These are phyloP conservation scores for Podospora australis DNA, from an alignment of 495 filamentous ascomycete genomes.

Conservation along the genomic window DNA sequence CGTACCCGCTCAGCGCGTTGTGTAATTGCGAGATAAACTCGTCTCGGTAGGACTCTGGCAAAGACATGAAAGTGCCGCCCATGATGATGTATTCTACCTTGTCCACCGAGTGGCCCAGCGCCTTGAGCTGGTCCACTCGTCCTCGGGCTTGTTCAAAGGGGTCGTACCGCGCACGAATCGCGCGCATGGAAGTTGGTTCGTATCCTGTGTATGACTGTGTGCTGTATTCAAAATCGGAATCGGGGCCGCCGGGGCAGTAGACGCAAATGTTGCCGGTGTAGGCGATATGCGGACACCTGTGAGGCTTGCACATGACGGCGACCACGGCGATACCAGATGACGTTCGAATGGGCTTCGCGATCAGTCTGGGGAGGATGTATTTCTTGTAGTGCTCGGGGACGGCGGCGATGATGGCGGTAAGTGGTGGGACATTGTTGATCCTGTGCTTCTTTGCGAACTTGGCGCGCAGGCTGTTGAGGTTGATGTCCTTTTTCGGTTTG, in stretches of 20 bases:
- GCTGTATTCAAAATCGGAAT: slow-evolving; percentile 97
- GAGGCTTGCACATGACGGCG: slow-evolving; percentile 98
- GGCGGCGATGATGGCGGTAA: slow-evolving; percentile 95
- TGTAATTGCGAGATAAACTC: slow-evolving; percentile 92
- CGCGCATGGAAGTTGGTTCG: slow-evolving; percentile 96
- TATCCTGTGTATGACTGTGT: slow-evolving; percentile 98
- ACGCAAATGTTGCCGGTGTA: slow-evolving; percentile 99
- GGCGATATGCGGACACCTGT: slow-evolving; percentile 94
- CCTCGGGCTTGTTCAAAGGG: slow-evolving; percentile 96
- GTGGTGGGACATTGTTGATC: slow-evolving; percentile 74
- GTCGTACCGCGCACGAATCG: slow-evolving; percentile 94
- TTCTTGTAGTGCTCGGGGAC: slow-evolving; percentile 99
- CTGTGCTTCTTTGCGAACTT: slow-evolving; percentile 89
- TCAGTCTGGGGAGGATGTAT: slow-evolving; percentile 90
- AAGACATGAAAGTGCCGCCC: slow-evolving; percentile 98
- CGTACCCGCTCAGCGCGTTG: slow-evolving; percentile 91
- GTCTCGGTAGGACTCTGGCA: slow-evolving; percentile 81
- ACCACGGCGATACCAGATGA: slow-evolving; percentile 98
- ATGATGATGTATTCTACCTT: slow-evolving; percentile 99
- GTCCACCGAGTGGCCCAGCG: slow-evolving; percentile 91
- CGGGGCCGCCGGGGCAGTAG: slow-evolving; percentile 94
- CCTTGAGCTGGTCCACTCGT: slow-evolving; percentile 91
- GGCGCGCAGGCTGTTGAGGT: slow-evolving; percentile 81
- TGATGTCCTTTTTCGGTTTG: slow-evolving; percentile 74
- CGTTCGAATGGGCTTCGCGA: slow-evolving; percentile 93